Percentiles rank a stretch among this genome's conserved stretches.
Conservation (phyloP, 1,284 basidiomycete genomes). For the Boletellus sp. region DNA sequence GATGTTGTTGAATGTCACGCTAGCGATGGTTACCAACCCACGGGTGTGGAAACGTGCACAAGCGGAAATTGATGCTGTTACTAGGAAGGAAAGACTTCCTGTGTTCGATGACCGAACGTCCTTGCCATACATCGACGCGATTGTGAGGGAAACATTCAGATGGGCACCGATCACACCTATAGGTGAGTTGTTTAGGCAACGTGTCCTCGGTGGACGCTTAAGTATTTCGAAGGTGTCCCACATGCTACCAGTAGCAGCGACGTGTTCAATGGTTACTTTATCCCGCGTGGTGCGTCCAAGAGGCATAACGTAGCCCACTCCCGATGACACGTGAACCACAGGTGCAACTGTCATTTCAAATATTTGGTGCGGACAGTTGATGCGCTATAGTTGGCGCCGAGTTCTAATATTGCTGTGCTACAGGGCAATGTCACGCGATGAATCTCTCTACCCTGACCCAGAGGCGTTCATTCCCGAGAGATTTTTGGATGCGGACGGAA, state of each 20-base stretch:
- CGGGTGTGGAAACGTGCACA: slow-evolving; percentile 33
- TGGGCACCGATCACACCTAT: slow-evolving; percentile 13
- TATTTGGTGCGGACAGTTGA: neutral
- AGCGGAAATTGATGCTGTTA: slow-evolving; percentile 36
- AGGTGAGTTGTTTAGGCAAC: slow-evolving; percentile 12
- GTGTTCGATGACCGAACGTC: slow-evolving; percentile 34
- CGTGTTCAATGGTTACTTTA: slow-evolving; percentile 15
- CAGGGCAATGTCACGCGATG: neutral
- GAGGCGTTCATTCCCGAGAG: neutral
- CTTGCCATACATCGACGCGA: slow-evolving; percentile 37
- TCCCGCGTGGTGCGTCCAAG: no score
- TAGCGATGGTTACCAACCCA: slow-evolving; percentile 35
- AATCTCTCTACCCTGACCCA: neutral
- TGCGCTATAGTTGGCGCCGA: neutral
- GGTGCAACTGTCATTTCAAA: neutral
- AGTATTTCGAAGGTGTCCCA: slow-evolving; percentile 8
- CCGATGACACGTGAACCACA: no score
- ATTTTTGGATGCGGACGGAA: neutral
- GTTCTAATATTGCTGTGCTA: neutral
- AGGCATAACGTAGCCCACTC: no score
- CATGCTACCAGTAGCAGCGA: slow-evolving; percentile 15
- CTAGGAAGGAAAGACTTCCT: slow-evolving; percentile 37
- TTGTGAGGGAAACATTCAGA: slow-evolving; percentile 37
- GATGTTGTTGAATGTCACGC: slow-evolving; percentile 23
- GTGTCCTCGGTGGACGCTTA: neutral